Base-by-base conservation (phyloP, 768 basidiomycete genomes). In the Collybiopsis luxurians region DNA sequence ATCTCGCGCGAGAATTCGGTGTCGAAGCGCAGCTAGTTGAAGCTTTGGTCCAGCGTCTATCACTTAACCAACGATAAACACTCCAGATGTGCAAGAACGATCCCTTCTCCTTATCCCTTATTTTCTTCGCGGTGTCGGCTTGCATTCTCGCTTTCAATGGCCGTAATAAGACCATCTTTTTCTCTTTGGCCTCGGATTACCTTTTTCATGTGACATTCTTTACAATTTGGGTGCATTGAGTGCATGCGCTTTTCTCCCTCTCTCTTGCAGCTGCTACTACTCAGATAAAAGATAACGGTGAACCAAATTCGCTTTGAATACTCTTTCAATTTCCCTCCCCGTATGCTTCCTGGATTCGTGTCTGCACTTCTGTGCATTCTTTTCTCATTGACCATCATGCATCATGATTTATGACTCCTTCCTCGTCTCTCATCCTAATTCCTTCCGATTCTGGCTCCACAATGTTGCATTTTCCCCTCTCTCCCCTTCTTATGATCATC, bases 1-100 rank as follows among this genome's bases (percentile, higher is more conserved):
- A 57, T 31, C 38, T 57, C 13, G 56, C 56, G 17, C n/a, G 56
- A 15, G 56, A 57, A 27, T 57, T 57, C 39, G 56, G 56, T n/a
- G 48, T 57, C 31, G 56, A 57, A 28, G 48, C 48, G 7, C 34
- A 24, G n/a, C 27, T 57, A 38, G 47, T 57, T 5, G 47, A 57
- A 30, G 54, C 54, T 21, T 26, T 55, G n/a, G 28, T 39, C 24
- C 44, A 45, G 36, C 40, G 54, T 6, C 43, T 55, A 15, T 42
- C 40, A 3, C 19, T 42, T 3, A 23, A 19, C 19, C 53, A 44
- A n/a, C 53, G 42, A 28, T 54, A 34, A 54, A 19, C 15, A 23
- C 30, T 4, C 28, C 19, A 21, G 21, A 1, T 38, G 21, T 34
- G 11, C 15, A 21, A 19, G 10, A 31, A 21, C 48, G 36, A 15